phyloP scores from a whole-genome alignment of 805 yeast species.

The Candida sithepensis region DNA sequence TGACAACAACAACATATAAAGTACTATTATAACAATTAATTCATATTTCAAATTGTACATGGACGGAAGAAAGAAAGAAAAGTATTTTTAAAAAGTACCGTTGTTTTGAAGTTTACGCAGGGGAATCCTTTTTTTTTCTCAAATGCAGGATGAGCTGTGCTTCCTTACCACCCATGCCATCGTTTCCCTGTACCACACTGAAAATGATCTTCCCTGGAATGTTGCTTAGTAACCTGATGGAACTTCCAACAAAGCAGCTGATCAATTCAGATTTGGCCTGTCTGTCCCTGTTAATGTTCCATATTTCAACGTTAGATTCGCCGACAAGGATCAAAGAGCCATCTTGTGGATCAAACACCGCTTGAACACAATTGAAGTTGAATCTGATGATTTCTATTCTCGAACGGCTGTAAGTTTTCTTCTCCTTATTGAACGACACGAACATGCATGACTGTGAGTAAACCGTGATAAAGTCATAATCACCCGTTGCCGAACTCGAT shows the following conservation, averaged over 20 bases:
- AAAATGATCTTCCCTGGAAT: slow-evolving; percentile 28
- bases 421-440: slow-evolving; percentile 21
- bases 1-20: no score
- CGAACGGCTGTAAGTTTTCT: slow-evolving; percentile 19
- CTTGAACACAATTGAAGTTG: slow-evolving; percentile 23
- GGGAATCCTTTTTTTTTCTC: slow-evolving; percentile 5
- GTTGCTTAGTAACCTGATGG: slow-evolving; percentile 21
- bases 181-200: slow-evolving; percentile 13
- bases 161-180: slow-evolving; percentile 8
- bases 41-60: no score
- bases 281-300: slow-evolving; percentile 21
- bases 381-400: slow-evolving; percentile 26
- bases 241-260: slow-evolving; percentile 24
- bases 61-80: background rate
- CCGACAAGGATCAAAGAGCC: slow-evolving; percentile 22
- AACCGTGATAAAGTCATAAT: slow-evolving; percentile 28
- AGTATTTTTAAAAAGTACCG: no score
- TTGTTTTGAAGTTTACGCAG: no score
- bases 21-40: no score
- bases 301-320: slow-evolving; percentile 24
- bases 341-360: slow-evolving; percentile 27
- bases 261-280: slow-evolving; percentile 19
- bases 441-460: slow-evolving; percentile 27
- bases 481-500: slow-evolving; percentile 5
- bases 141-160: slow-evolving; percentile 17